Evolutionary conservation across 1,139 yeast genomes (phyloP), one percentile per base, ranked within the genome.

Genomic region (Saccharomyces hybrid): DNA sequence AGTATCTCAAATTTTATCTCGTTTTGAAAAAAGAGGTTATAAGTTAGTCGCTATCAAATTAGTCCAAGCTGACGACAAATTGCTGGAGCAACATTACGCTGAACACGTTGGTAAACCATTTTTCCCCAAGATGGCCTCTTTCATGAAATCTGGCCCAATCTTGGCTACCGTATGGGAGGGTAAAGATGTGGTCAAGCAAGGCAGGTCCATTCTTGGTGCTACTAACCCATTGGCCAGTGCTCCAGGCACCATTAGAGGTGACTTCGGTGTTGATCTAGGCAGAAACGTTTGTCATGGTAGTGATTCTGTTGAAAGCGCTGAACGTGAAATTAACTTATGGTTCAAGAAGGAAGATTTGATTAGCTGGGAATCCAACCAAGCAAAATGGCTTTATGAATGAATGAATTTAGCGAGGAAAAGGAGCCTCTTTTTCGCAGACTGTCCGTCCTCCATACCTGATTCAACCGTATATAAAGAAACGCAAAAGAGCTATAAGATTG

Each of bases 161-260:
- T 83, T 93, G 71, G 99, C 99, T 69, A 95, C 97, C 74, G 98
- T 91, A 70, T 95, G 99, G 99, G 98, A 95, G 79, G 99, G 99
- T 78, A 93, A 91, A 83, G 97, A 93, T 73, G 99, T 85, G 75
- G 99, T 95, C 76, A 90, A 90, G 82, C 96, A 88, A 77, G 99
- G 99, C 75, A 88, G 99, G 81, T 86, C 82, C 71, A 85, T 95
- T 74, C 84, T 95, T 72, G 99, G 99, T 79, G 98, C 99, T 68
- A 95, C 99, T 79, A 91, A 95, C 88, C 99, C 99, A 74, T 83
- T 87, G 75, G 84, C 81, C 70, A 88, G 97, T 69, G 93, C 95
- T 66, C 98, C 98, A 77, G 99, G 99, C 77, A 93, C 99, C 79
- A 93, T 95, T 83, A 90, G 99, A 82, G 98, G 97, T 75, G 98